Base-by-base conservation (phyloP, 2,329 filamentous ascomycete genomes). In the Rhinocladiella similis region DNA sequence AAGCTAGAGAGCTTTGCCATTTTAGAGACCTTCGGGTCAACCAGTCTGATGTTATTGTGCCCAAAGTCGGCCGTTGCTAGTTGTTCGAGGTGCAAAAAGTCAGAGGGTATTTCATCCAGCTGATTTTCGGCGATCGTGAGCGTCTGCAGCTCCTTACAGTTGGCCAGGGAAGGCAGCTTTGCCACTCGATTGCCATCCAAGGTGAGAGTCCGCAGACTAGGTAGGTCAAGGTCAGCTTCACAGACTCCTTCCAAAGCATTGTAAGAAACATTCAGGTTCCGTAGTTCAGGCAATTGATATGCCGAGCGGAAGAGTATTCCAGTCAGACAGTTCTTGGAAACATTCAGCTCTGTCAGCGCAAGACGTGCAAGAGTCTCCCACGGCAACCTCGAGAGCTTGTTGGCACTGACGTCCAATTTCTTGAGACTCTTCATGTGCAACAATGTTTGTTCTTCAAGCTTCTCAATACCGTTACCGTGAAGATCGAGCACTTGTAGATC, bases 91-190 rank as follows among this genome's bases (percentile, higher is more conserved):
- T 76, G 77, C 1, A 82, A 78, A 62, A 97, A 89, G 0, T 91
- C 91, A 27, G 84, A 78, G 0, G 93, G 94, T n/a, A 97, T 79
- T 3, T 80, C 76, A 1, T 82, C 77, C 20, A 99, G 83, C 64
- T 81, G 87, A 69, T 99, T 99, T 64, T 95, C 90, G 48, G 93
- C 89, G 0, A 87, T 87, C 1, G 85, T 80, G 10, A 99, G 74
- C 1, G 87, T 91, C 35, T 88, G 72, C 14, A 66, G 22, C 3
- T 80, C 86, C 3, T 77, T 78, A 89, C 91, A 97, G 1, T 80
- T 79, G n/a, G 81, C 80, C 64, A 97, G 77, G 62, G 89, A 82
- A 0, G 93, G 91, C 12, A 99, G 75, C 0, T 73, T 72, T 58
- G 84, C 83, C 5, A 99, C 75, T 10, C 90, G 83, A 70, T 99